phyloP scores from a whole-genome alignment of 345 rosid genomes.

The Gossypium herbaceum region DNA sequence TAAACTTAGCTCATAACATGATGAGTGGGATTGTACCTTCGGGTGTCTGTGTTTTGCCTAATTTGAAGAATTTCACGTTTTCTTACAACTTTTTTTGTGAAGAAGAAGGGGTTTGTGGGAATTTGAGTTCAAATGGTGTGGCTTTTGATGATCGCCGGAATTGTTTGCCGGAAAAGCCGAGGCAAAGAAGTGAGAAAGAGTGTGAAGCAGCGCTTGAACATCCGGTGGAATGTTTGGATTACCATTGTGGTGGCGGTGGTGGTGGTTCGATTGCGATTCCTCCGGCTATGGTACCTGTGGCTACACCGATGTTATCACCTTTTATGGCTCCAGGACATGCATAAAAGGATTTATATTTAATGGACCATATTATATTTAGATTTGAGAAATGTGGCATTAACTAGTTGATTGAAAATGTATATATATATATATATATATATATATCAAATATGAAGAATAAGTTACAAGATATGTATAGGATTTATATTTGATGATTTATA shows the following conservation, averaged over 20 bases:
- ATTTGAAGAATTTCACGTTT: conserved; percentile 53
- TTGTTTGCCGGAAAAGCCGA: conserved; percentile 67
- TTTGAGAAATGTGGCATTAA: no score
- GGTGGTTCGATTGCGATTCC: not conserved
- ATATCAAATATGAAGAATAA: no score
- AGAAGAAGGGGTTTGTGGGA: conserved; percentile 71
- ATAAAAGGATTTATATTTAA: not conserved
- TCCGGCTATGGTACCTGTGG: not conserved
- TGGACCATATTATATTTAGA: no score
- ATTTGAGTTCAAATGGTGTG: conserved; percentile 53
- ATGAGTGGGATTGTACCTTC: conserved; percentile 59
- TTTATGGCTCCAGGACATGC: not conserved
- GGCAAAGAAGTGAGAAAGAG: conserved; percentile 61
- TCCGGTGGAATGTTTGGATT: conserved; percentile 33
- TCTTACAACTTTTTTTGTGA: conserved; percentile 78
- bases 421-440: no score
- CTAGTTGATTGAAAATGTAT: no score
- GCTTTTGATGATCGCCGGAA: conserved; percentile 63
- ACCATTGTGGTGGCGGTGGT: not conserved
- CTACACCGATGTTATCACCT: not conserved
- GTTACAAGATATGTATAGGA: no score
- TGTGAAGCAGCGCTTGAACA: conserved; percentile 57
- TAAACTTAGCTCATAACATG: conserved; percentile 68
- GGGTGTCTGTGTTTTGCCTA: conserved; percentile 72
- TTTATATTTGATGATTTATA: no score